These are phyloP conservation scores for Sporopachydermia lactativora DNA, from an alignment of 805 yeast species.

Conservation along the genomic window DNA sequence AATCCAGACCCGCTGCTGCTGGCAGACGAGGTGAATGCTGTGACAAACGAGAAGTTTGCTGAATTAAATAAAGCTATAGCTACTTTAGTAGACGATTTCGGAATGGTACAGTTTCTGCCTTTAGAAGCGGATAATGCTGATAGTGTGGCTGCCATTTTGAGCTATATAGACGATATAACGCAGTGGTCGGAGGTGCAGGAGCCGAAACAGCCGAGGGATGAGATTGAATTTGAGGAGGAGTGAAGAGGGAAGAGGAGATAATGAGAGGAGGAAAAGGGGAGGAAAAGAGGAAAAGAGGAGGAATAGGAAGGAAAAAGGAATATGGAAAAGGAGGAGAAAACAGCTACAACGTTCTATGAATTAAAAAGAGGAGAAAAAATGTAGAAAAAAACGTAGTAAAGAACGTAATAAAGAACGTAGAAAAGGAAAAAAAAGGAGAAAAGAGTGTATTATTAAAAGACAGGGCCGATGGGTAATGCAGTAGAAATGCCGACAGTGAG, in stretches of 20 bases:
- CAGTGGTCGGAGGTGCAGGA: constrained; percentile 97
- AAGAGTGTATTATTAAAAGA: background rate
- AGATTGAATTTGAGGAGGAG: constrained; percentile 46
- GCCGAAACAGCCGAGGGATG: constrained; percentile 90
- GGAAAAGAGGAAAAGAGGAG: background rate
- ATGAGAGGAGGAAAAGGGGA: background rate
- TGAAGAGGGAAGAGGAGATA: constrained; percentile 9
- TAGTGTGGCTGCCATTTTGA: constrained; percentile 66
- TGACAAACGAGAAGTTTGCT: constrained; percentile 48
- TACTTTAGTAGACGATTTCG: constrained; percentile 87
- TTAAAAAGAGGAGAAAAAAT: background rate
- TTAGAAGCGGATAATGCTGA: constrained; percentile 67
- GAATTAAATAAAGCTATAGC: constrained; percentile 74
- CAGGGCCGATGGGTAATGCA: too few species aligned
- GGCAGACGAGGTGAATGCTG: constrained; percentile 32
- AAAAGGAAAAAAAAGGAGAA: background rate
- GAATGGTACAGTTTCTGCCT: constrained; percentile 96
- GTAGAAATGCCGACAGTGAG: too few species aligned
- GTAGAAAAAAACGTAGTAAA: background rate
- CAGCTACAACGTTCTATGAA: too few species aligned
- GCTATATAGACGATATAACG: constrained; percentile 91
- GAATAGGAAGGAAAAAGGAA: background rate
- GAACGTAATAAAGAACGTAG: background rate
- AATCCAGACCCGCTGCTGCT: constrained; percentile 85
- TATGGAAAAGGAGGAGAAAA: background rate